Conservation (phyloP, 352 stramenopile genomes). For the Saprolegnia diclina region DNA sequence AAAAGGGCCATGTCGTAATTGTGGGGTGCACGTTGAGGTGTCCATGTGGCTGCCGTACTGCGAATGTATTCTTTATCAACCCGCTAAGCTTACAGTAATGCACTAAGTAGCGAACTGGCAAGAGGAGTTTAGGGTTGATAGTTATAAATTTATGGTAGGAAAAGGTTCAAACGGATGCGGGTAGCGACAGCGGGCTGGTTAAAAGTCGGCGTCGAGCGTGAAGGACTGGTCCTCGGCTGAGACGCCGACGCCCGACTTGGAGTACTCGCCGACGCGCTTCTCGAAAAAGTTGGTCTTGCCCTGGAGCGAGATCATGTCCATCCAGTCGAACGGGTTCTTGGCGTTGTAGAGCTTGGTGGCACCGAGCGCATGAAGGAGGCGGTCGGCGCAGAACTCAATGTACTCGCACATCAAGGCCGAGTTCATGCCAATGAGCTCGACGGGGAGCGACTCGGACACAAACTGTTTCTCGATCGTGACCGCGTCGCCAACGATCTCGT, state of each 20-base stretch:
- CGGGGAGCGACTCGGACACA: constrained; percentile 93
- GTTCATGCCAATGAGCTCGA: constrained; percentile 99
- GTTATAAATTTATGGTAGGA: too few relatives aligned
- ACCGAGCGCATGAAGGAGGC: constrained; percentile 90
- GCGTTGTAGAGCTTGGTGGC: constrained; percentile 91
- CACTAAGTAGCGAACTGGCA: too few relatives aligned
- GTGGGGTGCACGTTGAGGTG: too few relatives aligned
- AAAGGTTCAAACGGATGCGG: not conserved
- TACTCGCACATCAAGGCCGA: constrained; percentile 96
- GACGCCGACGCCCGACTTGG: constrained; percentile 95
- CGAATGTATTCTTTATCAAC: too few relatives aligned
- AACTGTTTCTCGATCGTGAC: constrained; percentile 98
- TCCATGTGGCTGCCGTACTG: too few relatives aligned
- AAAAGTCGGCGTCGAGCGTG: constrained; percentile 92
- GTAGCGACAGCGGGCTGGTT: too few relatives aligned
- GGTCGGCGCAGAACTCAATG: constrained; percentile 98
- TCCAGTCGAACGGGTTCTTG: constrained; percentile 98
- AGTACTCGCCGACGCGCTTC: constrained; percentile 98
- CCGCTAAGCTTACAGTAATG: too few relatives aligned
- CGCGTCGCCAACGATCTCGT: constrained; percentile 93
- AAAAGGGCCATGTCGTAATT: too few relatives aligned
- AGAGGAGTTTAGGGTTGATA: too few relatives aligned
- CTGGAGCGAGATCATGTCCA: constrained; percentile 99
- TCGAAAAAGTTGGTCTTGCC: constrained; percentile 99
- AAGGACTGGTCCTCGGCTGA: constrained; percentile 85